Evolutionary conservation across 177 flowering plant genomes (phyloP).

Genomic region (Vitis hybrid): DNA sequence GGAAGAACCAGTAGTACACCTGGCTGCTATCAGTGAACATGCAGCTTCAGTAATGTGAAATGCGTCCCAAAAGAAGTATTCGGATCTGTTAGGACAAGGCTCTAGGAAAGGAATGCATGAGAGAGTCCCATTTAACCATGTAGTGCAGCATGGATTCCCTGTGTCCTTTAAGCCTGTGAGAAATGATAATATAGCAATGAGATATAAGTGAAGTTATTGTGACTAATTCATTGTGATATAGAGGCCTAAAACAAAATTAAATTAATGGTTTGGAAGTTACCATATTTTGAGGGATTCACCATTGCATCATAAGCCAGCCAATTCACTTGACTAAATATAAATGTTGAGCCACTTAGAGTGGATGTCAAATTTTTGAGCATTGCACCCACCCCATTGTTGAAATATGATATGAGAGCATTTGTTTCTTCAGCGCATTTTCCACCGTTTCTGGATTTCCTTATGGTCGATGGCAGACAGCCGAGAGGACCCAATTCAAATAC

Average conservation of each 20-base stretch:
- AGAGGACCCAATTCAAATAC: conserved; percentile 38
- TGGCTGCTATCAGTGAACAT: conserved; percentile 21
- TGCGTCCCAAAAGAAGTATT: conserved; percentile 34
- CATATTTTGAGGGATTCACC: conserved; percentile 25
- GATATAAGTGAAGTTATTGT: no score
- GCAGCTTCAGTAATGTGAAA: conserved; percentile 26
- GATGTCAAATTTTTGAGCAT: conserved; percentile 24
- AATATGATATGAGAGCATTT: conserved; percentile 24
- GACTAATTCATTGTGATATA: background rate
- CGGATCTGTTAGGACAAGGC: conserved; percentile 15
- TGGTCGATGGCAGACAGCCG: conserved; percentile 34
- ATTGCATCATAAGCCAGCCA: conserved; percentile 22
- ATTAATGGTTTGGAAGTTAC: conserved; percentile 7
- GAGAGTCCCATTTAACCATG: conserved; percentile 25
- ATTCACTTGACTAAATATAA: conserved; percentile 22
- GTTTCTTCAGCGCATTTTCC: conserved; percentile 21
- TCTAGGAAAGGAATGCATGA: conserved; percentile 23
- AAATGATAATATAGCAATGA: no score
- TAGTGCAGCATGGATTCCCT: conserved; percentile 27
- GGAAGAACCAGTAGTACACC: conserved; percentile 15
- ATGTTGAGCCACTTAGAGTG: conserved; percentile 23
- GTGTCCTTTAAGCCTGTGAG: conserved; percentile 23
- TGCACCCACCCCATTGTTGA: conserved; percentile 24
- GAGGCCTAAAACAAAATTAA: background rate
- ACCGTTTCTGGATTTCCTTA: background rate